Base-by-base conservation (phyloP, 139 green algal genomes). In the Chlamydomonas sphaeroides region DNA sequence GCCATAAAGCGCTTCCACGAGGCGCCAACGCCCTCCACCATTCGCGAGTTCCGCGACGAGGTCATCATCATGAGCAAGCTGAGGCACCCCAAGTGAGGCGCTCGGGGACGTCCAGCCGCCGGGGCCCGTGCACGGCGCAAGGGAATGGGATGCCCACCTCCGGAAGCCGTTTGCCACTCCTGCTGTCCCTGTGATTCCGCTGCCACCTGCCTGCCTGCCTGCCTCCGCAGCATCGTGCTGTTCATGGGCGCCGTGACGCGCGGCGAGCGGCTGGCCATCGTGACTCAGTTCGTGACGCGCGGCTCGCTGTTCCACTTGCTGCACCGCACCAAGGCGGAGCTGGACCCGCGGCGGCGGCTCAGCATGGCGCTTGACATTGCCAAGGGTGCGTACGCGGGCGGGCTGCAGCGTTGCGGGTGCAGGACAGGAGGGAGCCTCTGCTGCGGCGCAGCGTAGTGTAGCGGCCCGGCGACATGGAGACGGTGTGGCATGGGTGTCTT, bases 1-100 rank as follows among this genome's bases (percentile, higher is more conserved):
- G 96, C 96, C 2, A 93, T 99, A 62, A 99, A 99, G 91, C 86
- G 89, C 33, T 88, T 98, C 32, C 83, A 98, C 33, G 93, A 98
- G 69, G 92, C 96, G 68, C 72, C 95, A 15, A 89, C 78, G 0
- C 72, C 66, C 10, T 32, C 49, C 15, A 65, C 33, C 45, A 51
- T 92, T 63, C 76, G 85, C 53, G 79, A 94, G 53, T 97, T 97
- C 74, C 80, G 79, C 35, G 90, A 78, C 57, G 93, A 96, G 88
- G 90, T 95, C 2, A 80, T 75, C 30, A 93, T 93, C 73, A 92
- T 96, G 93, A 79, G 79, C 32, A 74, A 85, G 20, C 83, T 96
- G 68, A 79, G 91, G 23, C 93, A 97, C 86, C 92, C 91, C 68
- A 97, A 96, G 45, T 53, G 45, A 53, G n/a, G n/a, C n/a, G n/a